Evolutionary conservation across 1,284 basidiomycete genomes (phyloP).

Genomic region (Trichosporon sp.): DNA sequence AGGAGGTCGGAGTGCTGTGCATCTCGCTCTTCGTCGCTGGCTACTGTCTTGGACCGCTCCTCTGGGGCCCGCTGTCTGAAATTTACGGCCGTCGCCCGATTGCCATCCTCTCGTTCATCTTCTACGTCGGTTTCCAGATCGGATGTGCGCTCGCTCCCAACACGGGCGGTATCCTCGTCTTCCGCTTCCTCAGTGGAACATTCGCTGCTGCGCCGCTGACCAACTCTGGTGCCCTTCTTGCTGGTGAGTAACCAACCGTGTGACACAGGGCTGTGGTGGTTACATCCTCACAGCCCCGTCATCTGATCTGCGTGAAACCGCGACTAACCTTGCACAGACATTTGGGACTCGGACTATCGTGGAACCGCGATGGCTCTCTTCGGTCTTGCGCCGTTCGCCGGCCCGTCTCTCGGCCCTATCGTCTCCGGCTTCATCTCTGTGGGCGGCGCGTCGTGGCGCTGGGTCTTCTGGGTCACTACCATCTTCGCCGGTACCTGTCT

Average conservation of each 20-base stretch:
- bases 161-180: slow-evolving; percentile 58
- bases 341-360: slow-evolving; percentile 63
- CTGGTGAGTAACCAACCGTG: not conserved
- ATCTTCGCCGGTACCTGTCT: slow-evolving; percentile 53
- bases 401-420: slow-evolving; percentile 57
- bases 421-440: slow-evolving; percentile 58
- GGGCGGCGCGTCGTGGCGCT: slow-evolving; percentile 47
- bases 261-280: too few relatives aligned
- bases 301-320: not conserved
- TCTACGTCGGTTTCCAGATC: slow-evolving; percentile 57
- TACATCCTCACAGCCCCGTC: too few relatives aligned
- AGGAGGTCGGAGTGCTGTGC: slow-evolving; percentile 53
- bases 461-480: slow-evolving; percentile 65
- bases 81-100: slow-evolving; percentile 56
- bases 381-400: slow-evolving; percentile 67
- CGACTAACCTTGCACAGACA: slow-evolving; percentile 43
- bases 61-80: slow-evolving; percentile 57
- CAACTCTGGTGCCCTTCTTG: slow-evolving; percentile 53
- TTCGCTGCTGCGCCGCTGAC: slow-evolving; percentile 54
- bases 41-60: slow-evolving; percentile 58
- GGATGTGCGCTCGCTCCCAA: slow-evolving; percentile 61
- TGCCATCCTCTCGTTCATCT: slow-evolving; percentile 61
- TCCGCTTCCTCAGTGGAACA: slow-evolving; percentile 62
- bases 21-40: slow-evolving; percentile 50
- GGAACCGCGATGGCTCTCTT: slow-evolving; percentile 67